phyloP scores from a whole-genome alignment of 768 basidiomycete species.

The Rhodotorula paludigena region DNA sequence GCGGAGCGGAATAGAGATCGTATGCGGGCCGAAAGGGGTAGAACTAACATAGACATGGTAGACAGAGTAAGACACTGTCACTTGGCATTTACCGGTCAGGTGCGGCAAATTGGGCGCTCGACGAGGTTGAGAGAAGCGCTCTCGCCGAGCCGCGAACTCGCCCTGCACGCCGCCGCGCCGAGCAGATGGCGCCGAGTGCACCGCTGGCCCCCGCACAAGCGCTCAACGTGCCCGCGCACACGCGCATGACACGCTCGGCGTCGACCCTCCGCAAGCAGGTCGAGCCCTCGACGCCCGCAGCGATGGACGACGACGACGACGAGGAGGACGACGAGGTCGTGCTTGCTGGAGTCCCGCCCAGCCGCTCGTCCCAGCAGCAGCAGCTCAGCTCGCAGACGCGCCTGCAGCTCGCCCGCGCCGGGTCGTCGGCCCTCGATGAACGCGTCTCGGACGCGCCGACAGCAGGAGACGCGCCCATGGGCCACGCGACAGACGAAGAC shows the following conservation, averaged over 20 bases:
- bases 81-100: background rate
- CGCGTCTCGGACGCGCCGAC: background rate
- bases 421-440: background rate
- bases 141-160: background rate
- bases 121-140: background rate
- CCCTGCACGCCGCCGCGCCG: too few species aligned
- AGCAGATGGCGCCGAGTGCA: background rate
- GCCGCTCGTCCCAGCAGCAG: background rate
- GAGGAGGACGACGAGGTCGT: constrained; percentile 3
- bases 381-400: constrained; percentile 10
- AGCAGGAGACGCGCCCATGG: too few species aligned
- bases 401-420: background rate
- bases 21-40: background rate
- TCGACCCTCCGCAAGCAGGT: constrained; percentile 20
- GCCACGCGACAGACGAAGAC: too few species aligned
- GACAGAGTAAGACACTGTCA: too few species aligned
- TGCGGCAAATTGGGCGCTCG: background rate
- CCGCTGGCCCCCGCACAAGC: background rate
- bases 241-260: constrained; percentile 15
- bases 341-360: background rate
- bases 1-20: background rate
- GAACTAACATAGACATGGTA: too few species aligned
- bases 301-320: constrained; percentile 2
- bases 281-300: background rate
- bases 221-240: background rate